A percentile compares a stretch with the other conserved stretches of the same genome.
phyloP scores from a whole-genome alignment of 2,329 filamentous ascomycete genomes.

The Talaromyces sp. region DNA sequence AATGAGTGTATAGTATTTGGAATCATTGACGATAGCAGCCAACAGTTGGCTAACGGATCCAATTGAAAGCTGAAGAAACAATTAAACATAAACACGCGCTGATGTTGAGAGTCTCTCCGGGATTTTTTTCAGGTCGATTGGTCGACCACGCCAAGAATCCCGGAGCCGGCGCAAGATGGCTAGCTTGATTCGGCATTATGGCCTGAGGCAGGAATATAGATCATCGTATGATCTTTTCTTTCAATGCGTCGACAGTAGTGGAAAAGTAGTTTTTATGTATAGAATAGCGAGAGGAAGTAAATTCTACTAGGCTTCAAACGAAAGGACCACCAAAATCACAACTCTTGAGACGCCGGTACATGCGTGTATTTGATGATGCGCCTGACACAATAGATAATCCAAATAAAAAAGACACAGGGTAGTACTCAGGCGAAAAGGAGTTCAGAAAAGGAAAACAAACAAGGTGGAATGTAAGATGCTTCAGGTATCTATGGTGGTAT shows the following conservation, averaged over 20 bases:
- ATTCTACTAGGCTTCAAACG: background rate
- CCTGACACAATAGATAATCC: background rate
- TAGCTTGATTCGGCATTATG: background rate
- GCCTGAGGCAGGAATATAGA: constrained; percentile 3
- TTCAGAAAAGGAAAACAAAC: background rate
- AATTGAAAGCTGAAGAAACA: background rate
- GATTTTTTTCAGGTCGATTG: constrained; percentile 7
- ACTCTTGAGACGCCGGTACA: background rate
- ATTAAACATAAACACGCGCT: background rate
- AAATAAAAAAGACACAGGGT: background rate
- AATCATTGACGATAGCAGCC: background rate
- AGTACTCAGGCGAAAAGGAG: background rate
- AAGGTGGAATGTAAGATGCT: background rate
- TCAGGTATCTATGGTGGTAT: constrained; percentile 1
- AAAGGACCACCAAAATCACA: background rate
- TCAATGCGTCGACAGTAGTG: background rate
- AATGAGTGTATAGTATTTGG: background rate
- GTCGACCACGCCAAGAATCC: constrained; percentile 6
- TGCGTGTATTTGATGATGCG: background rate
- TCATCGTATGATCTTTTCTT: background rate
- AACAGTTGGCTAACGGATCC: background rate
- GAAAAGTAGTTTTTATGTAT: background rate
- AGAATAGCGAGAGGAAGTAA: background rate
- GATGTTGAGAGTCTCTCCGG: background rate
- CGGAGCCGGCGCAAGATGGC: background rate